Conservation (phyloP, 352 stramenopile genomes). For the Phytophthora europaea region DNA sequence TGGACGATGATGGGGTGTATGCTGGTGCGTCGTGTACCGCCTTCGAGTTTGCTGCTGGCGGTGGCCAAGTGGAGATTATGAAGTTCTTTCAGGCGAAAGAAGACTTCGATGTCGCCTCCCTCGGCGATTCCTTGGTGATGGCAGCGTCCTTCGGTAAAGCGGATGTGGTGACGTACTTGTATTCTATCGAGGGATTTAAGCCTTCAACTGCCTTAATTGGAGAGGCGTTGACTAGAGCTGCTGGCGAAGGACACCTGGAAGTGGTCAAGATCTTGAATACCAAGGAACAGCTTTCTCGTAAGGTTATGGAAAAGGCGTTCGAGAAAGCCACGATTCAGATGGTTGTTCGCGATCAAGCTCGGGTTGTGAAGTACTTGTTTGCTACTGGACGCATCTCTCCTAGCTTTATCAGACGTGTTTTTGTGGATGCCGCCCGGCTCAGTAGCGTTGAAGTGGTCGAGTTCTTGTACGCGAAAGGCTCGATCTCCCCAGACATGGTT, state of each 20-base stretch:
- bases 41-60: not conserved
- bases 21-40: not conserved
- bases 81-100: conserved; percentile 5
- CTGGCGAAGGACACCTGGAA: not conserved
- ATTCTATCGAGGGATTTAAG: not conserved
- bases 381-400: not conserved
- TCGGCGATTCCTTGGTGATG: not conserved
- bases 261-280: not conserved
- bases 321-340: not conserved
- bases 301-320: not conserved
- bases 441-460: conserved; percentile 1
- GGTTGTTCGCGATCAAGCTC: not conserved
- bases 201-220: not conserved
- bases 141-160: not conserved
- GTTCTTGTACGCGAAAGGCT: conserved; percentile 4
- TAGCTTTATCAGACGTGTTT: not conserved
- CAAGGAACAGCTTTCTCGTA: not conserved
- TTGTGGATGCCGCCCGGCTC: not conserved
- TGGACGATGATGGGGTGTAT: conserved; percentile 2
- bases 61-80: conserved; percentile 7
- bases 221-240: not conserved
- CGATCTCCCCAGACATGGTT: not conserved
- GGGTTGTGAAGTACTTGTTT: not conserved
- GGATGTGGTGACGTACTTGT: not conserved
- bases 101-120: not conserved